Conservation (phyloP, 73 alveolate genomes). For the Tetrahymena malaccensis region DNA sequence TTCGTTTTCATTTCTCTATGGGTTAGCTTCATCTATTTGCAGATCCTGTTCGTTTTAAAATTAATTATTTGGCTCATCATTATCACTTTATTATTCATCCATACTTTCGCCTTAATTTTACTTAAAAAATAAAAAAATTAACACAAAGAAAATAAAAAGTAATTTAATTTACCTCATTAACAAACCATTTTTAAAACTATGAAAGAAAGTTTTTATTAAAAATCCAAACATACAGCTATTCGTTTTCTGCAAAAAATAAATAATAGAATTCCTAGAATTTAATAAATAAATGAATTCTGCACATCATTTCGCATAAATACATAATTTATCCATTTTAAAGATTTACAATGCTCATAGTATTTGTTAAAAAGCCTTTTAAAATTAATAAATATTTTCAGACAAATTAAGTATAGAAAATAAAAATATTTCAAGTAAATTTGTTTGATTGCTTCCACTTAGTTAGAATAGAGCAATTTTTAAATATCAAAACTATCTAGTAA, state of each 20-base stretch:
- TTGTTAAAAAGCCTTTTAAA: background rate
- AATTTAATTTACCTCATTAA: background rate
- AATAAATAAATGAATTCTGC: background rate
- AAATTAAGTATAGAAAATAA: too few relatives aligned
- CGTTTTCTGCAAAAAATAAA: background rate
- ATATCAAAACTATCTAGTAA: too few relatives aligned
- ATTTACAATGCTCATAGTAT: background rate
- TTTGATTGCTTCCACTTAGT: too few relatives aligned
- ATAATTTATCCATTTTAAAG: background rate
- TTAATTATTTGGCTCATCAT: too few relatives aligned
- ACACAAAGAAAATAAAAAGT: background rate
- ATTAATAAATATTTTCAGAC: background rate
- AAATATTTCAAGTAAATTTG: too few relatives aligned
- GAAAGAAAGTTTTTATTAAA: background rate
- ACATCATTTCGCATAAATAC: background rate
- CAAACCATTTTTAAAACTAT: background rate
- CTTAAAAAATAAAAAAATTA: background rate
- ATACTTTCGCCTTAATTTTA: background rate
- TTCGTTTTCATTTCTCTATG: too few relatives aligned
- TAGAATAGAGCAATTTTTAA: too few relatives aligned
- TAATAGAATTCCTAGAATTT: background rate
- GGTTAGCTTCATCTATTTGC: too few relatives aligned
- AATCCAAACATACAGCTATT: background rate
- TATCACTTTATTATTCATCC: too few relatives aligned
- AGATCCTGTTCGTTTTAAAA: too few relatives aligned